Percentiles rank a stretch among this genome's conserved stretches.
Evolutionary conservation across 2,329 filamentous ascomycete species (phyloP).

Genomic region (Talaromyces pinophilus): DNA sequence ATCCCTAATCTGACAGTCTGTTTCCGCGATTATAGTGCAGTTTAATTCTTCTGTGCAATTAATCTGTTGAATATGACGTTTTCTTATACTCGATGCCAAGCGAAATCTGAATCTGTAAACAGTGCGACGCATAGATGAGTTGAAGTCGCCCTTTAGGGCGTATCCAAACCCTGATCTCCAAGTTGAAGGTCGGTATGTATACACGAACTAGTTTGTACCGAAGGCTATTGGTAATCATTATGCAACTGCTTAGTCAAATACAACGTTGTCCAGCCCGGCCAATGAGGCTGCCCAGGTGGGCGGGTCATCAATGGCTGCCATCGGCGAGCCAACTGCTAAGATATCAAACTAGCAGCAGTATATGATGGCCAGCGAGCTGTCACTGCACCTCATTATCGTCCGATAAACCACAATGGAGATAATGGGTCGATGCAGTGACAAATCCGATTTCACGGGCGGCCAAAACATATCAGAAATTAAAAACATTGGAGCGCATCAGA

Average conservation of each 20-base stretch:
- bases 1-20: not conserved
- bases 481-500: too few species aligned
- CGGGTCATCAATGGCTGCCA: not conserved
- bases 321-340: not conserved
- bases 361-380: not conserved
- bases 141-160: not conserved
- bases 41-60: not conserved
- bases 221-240: not conserved
- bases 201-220: not conserved
- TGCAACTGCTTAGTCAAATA: not conserved
- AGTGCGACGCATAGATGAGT: not conserved
- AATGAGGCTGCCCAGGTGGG: not conserved
- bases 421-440: not conserved
- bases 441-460: not conserved
- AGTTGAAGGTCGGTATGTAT: not conserved
- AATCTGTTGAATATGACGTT: not conserved
- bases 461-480: too few species aligned
- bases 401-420: too few species aligned
- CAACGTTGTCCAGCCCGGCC: not conserved
- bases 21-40: not conserved
- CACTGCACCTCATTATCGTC: not conserved
- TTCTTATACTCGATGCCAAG: not conserved
- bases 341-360: not conserved
- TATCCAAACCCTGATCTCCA: not conserved
- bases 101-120: not conserved